Base-by-base conservation (phyloP, 495 filamentous ascomycete genomes). In the Hypoxylon cercidicola region DNA sequence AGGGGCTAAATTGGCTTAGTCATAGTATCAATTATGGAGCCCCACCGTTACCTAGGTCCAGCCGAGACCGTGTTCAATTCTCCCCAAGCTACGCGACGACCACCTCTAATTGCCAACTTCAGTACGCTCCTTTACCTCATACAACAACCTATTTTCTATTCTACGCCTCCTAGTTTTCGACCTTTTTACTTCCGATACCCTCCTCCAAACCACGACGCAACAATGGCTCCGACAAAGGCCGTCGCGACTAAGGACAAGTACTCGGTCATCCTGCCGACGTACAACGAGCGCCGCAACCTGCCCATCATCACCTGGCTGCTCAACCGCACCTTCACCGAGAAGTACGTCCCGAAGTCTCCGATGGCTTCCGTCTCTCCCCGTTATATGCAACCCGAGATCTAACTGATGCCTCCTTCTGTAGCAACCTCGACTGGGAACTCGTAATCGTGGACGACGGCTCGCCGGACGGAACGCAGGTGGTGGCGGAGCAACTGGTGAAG, bases 381-480 rank as follows among this genome's bases (percentile, higher is more conserved):
- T 52, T 8, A n/a, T 28, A 25, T 28, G 21, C 12, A 2, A 28
- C 25, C 20, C 23, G n/a, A n/a, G 28, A 51, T 12, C 62, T 70
- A 62, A 66, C 25, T 19, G 4, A 4, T 45, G 15, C n/a, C 6
- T 48, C 48, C 9, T n/a, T n/a, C n/a, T n/a, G 13, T 67, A 97
- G 92, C 68, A 90, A 93, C n/a, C 85, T 99, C 72, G 88, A 97
- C 75, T 99, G 93, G 91, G 95, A 99, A 82, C 82, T 99, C 73
- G 87, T 99, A 53, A 93, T 98, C 77, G 91, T 99, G 71, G 95
- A 99, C 84, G 95, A 99, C 79, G 94, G 88, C 81, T 97, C 93
- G 66, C 95, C 96, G 62, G 95, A 99, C 79, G 91, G 93, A 70
- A 99, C 95, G 51, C 91, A 96, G 75, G 87, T 89, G 25, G 82